Evolutionary conservation across 176 grass and related monocot genomes (phyloP), one percentile per base, ranked within the genome.

Genomic region (Dactylis glomerata): DNA sequence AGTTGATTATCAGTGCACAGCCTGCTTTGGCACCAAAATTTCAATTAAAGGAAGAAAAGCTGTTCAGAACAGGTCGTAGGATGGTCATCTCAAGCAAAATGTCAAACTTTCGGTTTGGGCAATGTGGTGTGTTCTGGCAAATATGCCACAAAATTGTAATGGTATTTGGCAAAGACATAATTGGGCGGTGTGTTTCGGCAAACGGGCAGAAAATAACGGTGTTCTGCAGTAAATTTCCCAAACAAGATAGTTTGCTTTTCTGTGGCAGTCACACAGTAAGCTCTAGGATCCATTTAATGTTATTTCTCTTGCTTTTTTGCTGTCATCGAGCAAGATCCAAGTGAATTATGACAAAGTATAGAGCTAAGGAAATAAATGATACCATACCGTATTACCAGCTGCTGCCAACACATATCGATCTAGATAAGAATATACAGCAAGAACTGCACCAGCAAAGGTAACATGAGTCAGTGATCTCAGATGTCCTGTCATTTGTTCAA

Each of bases 361-460:
- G 49, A 91, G 61, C 49, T 32, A 83, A 86, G 20, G 34, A 75
- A 66, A 88, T 41, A 59, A 80, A 51, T 49, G 82, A 72, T 65
- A 83, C 50, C 87, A 89, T 92, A 99, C 96, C 88, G 72, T 75
- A 85, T 92, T 94, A 89, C 96, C 96, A 81, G 96, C 91, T 87
- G 96, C 90, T 83, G 96, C 96, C 89, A 99, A 85, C 45, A 99
- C 76, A 96, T 94, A 94, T 55, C 85, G 87, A 79, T 99, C 89
- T 28, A 95, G 87, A 91, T 92, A 96, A 46, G 96, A 71, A 73
- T 91, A 90, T 8, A 96, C 91, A 58, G 96, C 87, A 87, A 99
- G 91, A 83, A 99, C 96, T 61, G 96, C 96, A 73, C 96, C 96
- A 78, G 44, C 76, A 24, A 92, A 87, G 76, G 83, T 85, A 82